phyloP scores from a whole-genome alignment of 2,329 filamentous ascomycete species.

The Huntiella bhutanensis region DNA sequence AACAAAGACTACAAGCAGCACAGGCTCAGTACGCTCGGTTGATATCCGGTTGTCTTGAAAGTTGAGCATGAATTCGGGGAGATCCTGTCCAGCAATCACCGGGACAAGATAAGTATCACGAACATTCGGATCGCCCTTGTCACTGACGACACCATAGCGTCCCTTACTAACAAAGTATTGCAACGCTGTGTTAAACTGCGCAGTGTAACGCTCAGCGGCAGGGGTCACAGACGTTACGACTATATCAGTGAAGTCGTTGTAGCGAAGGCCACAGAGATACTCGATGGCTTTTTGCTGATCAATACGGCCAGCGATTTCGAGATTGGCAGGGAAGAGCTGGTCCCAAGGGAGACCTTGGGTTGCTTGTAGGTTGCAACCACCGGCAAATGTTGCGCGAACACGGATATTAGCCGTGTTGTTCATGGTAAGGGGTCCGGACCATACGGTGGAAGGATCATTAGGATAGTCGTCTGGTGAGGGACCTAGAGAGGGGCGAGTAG shows the following conservation, averaged over 20 bases:
- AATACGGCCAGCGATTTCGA: constrained; percentile 64
- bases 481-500: constrained; percentile 38
- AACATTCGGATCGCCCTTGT: constrained; percentile 55
- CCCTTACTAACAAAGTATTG: constrained; percentile 70
- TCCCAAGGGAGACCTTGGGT: constrained; percentile 43
- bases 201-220: constrained; percentile 38
- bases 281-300: constrained; percentile 67
- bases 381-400: constrained; percentile 64
- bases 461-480: constrained; percentile 42
- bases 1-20: constrained; percentile 71
- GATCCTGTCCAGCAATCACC: constrained; percentile 49
- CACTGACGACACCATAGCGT: constrained; percentile 72
- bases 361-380: constrained; percentile 51
- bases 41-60: constrained; percentile 72
- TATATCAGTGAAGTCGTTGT: constrained; percentile 66
- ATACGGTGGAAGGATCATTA: constrained; percentile 57
- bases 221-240: constrained; percentile 57
- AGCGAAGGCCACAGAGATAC: constrained; percentile 75
- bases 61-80: constrained; percentile 76
- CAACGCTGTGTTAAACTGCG: constrained; percentile 57
- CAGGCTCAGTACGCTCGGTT: constrained; percentile 48
- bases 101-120: constrained; percentile 86
- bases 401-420: constrained; percentile 55
- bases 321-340: constrained; percentile 49
- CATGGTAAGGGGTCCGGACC: constrained; percentile 63